Conservation (phyloP, 441 rosid species). For the Eruca vesicaria region DNA sequence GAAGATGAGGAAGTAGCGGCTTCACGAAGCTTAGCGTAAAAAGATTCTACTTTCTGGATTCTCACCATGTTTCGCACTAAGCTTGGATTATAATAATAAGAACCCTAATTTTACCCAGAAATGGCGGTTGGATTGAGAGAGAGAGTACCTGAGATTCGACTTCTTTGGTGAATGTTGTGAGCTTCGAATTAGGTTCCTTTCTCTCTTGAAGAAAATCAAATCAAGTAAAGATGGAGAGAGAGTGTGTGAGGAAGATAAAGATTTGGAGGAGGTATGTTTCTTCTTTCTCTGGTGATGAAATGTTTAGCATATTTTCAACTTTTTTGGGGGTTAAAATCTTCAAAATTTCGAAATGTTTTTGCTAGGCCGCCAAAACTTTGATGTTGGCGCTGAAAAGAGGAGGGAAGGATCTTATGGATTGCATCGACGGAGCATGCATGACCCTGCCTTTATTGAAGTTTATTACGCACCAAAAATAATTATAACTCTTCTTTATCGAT, state of each 20-base stretch:
- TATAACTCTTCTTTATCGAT: no score
- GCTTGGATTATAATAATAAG: not conserved
- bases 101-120: constrained; percentile 1
- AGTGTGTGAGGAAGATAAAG: not conserved
- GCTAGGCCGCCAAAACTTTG: not conserved
- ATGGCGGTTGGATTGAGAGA: not conserved
- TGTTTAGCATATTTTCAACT: not conserved
- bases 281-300: constrained; percentile 3
- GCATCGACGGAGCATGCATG: not conserved
- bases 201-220: not conserved
- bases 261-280: constrained; percentile 6
- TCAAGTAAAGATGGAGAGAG: not conserved
- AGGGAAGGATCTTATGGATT: not conserved
- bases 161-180: not conserved
- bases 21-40: constrained; percentile 70
- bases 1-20: constrained; percentile 54
- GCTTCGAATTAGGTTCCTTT: not conserved
- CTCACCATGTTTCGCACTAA: constrained; percentile 59
- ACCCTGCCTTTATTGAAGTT: not conserved
- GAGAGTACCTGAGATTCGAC: constrained; percentile 25
- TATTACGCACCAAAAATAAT: no score
- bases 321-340: not conserved
- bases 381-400: not conserved
- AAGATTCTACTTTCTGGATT: constrained; percentile 59
- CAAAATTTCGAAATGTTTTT: constrained; percentile 23